Conservation (phyloP, 1,284 basidiomycete genomes). For the Cerioporus squamosus region DNA sequence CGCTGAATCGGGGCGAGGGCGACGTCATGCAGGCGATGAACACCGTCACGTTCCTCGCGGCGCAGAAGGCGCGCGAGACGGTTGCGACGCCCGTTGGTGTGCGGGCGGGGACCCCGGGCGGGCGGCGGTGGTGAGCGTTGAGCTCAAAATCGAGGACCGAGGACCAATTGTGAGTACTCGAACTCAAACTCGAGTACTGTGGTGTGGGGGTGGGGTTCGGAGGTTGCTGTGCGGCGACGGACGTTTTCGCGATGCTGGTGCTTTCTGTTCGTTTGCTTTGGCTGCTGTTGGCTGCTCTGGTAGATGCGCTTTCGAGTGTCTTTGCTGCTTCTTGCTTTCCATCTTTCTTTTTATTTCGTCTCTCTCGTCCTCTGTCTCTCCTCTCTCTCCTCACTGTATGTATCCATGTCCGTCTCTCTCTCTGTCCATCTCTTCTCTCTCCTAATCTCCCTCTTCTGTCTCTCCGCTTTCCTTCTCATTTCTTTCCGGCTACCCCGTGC, state of each 20-base stretch:
- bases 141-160: neutral
- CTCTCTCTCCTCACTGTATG: neutral
- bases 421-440: neutral
- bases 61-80: slow-evolving; percentile 23
- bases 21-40: slow-evolving; percentile 23
- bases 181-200: neutral
- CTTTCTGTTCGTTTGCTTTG: slow-evolving; percentile 1
- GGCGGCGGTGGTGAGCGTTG: slow-evolving; percentile 12
- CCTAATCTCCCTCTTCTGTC: no score
- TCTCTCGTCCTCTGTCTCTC: neutral
- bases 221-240: slow-evolving; percentile 5
- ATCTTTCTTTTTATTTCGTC: neutral
- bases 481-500: neutral
- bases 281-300: slow-evolving; percentile 5
- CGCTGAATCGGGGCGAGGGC: slow-evolving; percentile 9
- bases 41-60: slow-evolving; percentile 24
- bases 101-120: slow-evolving; percentile 7
- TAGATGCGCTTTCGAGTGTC: slow-evolving; percentile 9
- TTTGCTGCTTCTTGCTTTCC: slow-evolving; percentile 4
- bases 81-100: slow-evolving; percentile 21
- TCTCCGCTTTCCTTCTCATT: neutral
- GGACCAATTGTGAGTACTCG: neutral
- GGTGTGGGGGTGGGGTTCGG: neutral
- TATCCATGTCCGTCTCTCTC: neutral
- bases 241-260: neutral